Conservation (phyloP, 2,329 filamentous ascomycete genomes). For the Diplodia corticola region DNA sequence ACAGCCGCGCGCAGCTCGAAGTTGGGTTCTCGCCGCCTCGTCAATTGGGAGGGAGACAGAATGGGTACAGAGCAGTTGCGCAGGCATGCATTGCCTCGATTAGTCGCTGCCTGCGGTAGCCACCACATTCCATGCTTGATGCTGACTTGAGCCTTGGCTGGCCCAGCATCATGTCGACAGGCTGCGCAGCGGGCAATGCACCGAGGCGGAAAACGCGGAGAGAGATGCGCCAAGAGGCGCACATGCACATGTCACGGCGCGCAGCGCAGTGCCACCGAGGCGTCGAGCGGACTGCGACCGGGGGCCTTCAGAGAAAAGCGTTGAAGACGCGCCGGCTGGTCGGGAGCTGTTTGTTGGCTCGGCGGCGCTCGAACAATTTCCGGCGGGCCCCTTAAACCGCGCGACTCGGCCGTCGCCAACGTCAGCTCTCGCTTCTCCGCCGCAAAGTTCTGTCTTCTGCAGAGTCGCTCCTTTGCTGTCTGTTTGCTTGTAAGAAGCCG, state of each 20-base stretch:
- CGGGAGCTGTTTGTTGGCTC: constrained; percentile 22
- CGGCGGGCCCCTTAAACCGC: constrained; percentile 22
- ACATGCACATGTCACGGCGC: constrained; percentile 17
- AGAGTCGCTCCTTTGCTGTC: constrained; percentile 14
- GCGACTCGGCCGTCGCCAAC: constrained; percentile 18
- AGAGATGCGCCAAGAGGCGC: constrained; percentile 3
- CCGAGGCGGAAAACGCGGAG: constrained; percentile 1
- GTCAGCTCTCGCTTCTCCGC: constrained; percentile 10
- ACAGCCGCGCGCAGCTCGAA: background rate
- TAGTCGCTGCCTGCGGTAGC: background rate
- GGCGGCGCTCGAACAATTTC: constrained; percentile 13
- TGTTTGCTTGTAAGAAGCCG: background rate
- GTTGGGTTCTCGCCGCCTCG: background rate
- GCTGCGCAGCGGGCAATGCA: background rate
- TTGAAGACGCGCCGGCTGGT: constrained; percentile 16
- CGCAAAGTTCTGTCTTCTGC: constrained; percentile 12
- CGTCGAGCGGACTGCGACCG: background rate
- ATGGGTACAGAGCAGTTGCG: background rate
- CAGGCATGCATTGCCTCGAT: background rate
- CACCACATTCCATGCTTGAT: background rate
- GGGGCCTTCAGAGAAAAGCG: constrained; percentile 12
- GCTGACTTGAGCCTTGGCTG: background rate
- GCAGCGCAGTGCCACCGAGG: constrained; percentile 10
- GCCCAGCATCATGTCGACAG: background rate
- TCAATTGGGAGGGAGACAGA: background rate